These are phyloP conservation scores for Lycium ferocissimum DNA, from an alignment of 257 asterid genomes.

Conservation along the genomic window DNA sequence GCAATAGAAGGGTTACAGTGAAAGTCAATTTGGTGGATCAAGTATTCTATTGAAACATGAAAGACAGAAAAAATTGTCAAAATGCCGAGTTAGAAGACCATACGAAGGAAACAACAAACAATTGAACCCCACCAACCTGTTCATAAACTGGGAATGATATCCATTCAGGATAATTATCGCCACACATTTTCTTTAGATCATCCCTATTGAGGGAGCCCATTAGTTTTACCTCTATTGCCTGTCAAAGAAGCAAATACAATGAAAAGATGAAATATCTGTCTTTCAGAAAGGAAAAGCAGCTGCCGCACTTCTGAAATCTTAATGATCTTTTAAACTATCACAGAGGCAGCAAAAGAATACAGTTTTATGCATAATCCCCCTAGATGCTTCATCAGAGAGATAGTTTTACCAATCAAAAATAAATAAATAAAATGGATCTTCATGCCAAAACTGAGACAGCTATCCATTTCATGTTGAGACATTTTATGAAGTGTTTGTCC, in stretches of 20 bases:
- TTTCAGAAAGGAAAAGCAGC: slow-evolving; percentile 13
- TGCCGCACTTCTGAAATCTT: slow-evolving; percentile 18
- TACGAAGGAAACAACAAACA: neutral
- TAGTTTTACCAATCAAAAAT: slow-evolving; percentile 7
- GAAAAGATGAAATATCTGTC: slow-evolving; percentile 29
- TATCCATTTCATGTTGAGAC: neutral
- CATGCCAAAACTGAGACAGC: neutral
- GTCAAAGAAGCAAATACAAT: slow-evolving; percentile 36
- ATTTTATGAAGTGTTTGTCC: neutral
- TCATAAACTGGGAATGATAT: slow-evolving; percentile 94
- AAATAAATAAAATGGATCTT: neutral
- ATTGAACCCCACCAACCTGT: slow-evolving; percentile 59
- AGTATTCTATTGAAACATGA: neutral
- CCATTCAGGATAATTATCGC: slow-evolving; percentile 94
- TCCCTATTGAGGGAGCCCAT: slow-evolving; percentile 85
- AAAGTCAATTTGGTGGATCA: neutral
- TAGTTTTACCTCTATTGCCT: slow-evolving; percentile 90
- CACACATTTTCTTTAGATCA: slow-evolving; percentile 88
- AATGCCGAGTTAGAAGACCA: neutral
- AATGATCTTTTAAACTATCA: neutral
- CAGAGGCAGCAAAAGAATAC: neutral
- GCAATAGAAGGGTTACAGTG: neutral
- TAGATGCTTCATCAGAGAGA: neutral
- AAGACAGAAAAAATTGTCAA: neutral
- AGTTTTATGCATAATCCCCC: neutral